Percentiles rank a stretch among this genome's conserved stretches.
phyloP scores from a whole-genome alignment of 805 yeast species.

The Wickerhamomyces mucosus region DNA sequence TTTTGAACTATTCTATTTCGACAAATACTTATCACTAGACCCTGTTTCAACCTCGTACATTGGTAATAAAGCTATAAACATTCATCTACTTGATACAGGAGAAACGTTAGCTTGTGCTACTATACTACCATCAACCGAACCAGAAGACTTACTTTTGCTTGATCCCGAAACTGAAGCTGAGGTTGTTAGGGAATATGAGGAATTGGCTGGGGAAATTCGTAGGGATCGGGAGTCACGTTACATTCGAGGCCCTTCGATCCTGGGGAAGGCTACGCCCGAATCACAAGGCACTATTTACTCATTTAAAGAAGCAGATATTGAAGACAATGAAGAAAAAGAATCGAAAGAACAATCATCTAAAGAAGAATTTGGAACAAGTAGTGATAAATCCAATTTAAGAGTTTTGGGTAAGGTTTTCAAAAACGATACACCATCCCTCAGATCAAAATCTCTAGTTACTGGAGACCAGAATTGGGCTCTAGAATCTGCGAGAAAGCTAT shows the following conservation, averaged over 20 bases:
- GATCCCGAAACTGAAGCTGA: constrained; percentile 18
- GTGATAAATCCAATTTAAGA: too few species aligned
- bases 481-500: too few species aligned
- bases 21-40: constrained; percentile 57
- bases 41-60: constrained; percentile 46
- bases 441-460: too few species aligned
- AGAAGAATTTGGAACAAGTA: too few species aligned
- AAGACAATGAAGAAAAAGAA: constrained; percentile 4
- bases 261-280: constrained; percentile 1
- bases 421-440: too few species aligned
- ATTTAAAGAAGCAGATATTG: constrained; percentile 5
- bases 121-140: constrained; percentile 25
- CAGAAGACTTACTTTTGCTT: constrained; percentile 20
- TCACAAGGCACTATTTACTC: too few species aligned
- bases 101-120: constrained; percentile 57
- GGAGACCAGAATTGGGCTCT: too few species aligned
- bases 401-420: too few species aligned
- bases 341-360: constrained; percentile 4
- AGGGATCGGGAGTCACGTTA: not conserved
- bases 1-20: constrained; percentile 52
- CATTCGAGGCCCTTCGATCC: constrained; percentile 1
- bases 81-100: constrained; percentile 41
- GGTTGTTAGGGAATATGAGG: constrained; percentile 18
- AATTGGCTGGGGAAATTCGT: constrained; percentile 16
- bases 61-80: constrained; percentile 45